phyloP scores from a whole-genome alignment of 192 early-diverging fungal species.

The Phycomyces nitens region DNA sequence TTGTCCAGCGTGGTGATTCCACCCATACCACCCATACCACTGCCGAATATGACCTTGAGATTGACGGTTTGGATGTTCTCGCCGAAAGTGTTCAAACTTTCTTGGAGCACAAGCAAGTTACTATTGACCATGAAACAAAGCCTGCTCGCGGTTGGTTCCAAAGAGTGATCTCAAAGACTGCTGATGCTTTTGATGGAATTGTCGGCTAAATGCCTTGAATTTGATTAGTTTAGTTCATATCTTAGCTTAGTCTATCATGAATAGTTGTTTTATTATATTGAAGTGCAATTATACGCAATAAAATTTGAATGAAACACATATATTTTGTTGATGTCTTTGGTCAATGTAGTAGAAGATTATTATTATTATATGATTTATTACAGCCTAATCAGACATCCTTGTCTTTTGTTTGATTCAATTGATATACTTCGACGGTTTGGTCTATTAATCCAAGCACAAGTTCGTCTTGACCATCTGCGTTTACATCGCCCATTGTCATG shows the following conservation, averaged over 20 bases:
- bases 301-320: no score
- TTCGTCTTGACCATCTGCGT: constrained; percentile 34
- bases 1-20: constrained; percentile 12
- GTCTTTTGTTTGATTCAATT: constrained; percentile 3
- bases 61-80: constrained; percentile 22
- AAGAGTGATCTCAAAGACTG: not conserved
- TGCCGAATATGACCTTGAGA: constrained; percentile 3
- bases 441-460: constrained; percentile 36
- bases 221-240: not conserved
- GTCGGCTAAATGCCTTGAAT: no score
- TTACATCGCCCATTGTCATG: constrained; percentile 33
- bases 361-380: no score
- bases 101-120: constrained; percentile 17
- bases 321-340: no score
- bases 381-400: no score
- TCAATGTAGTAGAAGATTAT: no score
- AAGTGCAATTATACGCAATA: no score
- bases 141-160: not conserved
- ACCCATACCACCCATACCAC: not conserved
- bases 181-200: not conserved
- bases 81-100: constrained; percentile 29
- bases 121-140: not conserved
- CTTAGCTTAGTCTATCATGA: not conserved
- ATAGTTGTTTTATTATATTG: not conserved
- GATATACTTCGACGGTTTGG: constrained; percentile 32